Conservation (phyloP, 192 early-diverging fungal genomes). For the Coemansia sp. region DNA sequence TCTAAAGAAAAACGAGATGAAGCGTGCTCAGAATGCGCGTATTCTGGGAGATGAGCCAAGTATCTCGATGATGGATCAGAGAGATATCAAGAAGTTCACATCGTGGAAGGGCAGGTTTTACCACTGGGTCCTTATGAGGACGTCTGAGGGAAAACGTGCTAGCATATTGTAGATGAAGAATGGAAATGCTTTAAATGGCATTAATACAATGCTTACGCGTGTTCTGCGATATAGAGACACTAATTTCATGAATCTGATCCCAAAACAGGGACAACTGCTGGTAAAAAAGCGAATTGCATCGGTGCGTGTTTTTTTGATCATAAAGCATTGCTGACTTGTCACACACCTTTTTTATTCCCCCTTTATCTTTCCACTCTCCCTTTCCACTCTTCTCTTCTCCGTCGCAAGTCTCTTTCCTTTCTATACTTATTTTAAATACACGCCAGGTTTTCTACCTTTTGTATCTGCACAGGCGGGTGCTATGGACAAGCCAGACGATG, state of each 20-base stretch:
- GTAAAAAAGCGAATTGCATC: not conserved
- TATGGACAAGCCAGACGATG: not conserved
- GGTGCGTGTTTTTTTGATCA: not conserved
- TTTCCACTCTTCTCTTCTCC: not conserved
- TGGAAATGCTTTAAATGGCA: not conserved
- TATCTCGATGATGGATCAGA: slow-evolving; percentile 20
- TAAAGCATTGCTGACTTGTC: too few species aligned
- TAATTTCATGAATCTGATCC: not conserved
- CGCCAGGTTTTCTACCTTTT: not conserved
- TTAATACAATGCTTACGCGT: too few species aligned
- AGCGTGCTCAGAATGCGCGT: not conserved
- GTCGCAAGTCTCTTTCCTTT: not conserved
- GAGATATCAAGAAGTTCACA: slow-evolving; percentile 32
- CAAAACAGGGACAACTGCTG: not conserved
- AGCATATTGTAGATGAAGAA: slow-evolving; percentile 6
- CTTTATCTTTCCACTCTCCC: not conserved
- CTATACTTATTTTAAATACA: not conserved
- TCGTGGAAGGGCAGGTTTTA: slow-evolving; percentile 37
- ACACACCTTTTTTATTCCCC: not conserved
- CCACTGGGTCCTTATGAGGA: slow-evolving; percentile 33
- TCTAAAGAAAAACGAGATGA: slow-evolving; percentile 19
- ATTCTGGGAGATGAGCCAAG: slow-evolving; percentile 2
- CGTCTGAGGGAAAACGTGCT: slow-evolving; percentile 36
- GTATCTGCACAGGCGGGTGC: too few species aligned
- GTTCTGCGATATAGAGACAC: not conserved